These are phyloP conservation scores for Aspergillus neoniger DNA, from an alignment of 2,329 filamentous ascomycete species.

Conservation along the genomic window DNA sequence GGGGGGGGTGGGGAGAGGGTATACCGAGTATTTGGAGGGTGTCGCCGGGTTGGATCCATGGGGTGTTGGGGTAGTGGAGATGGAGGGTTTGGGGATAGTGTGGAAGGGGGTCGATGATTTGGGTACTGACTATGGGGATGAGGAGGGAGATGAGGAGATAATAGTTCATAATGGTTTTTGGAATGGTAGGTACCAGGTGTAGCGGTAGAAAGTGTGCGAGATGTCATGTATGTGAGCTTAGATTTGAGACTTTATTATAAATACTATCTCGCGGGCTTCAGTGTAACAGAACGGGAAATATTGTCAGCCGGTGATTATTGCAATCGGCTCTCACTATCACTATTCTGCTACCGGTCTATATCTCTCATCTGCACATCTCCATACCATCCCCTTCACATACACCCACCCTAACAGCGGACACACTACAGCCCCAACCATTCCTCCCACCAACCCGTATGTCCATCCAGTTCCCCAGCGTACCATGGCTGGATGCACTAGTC, in stretches of 20 bases:
- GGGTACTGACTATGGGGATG: neutral
- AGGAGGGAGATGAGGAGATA: neutral
- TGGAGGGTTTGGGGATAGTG: constrained; percentile 11
- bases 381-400: constrained; percentile 22
- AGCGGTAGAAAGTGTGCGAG: too few species aligned
- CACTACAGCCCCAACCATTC: constrained; percentile 6
- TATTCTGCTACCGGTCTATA: neutral
- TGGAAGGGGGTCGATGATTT: neutral
- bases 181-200: too few species aligned
- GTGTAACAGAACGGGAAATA: too few species aligned
- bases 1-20: neutral
- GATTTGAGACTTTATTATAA: too few species aligned
- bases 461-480: constrained; percentile 14
- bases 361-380: constrained; percentile 16
- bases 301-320: too few species aligned
- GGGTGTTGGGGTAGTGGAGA: constrained; percentile 21
- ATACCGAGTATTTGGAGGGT: constrained; percentile 16
- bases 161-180: neutral
- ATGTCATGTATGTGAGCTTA: too few species aligned
- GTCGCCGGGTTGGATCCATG: constrained; percentile 24
- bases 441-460: constrained; percentile 23
- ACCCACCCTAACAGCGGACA: constrained; percentile 23
- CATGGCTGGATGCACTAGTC: constrained; percentile 27
- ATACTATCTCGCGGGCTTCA: too few species aligned
- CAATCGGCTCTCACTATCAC: neutral